Base-by-base conservation (phyloP, 2,329 filamentous ascomycete genomes). In the Dryadomyces sulphureus region DNA sequence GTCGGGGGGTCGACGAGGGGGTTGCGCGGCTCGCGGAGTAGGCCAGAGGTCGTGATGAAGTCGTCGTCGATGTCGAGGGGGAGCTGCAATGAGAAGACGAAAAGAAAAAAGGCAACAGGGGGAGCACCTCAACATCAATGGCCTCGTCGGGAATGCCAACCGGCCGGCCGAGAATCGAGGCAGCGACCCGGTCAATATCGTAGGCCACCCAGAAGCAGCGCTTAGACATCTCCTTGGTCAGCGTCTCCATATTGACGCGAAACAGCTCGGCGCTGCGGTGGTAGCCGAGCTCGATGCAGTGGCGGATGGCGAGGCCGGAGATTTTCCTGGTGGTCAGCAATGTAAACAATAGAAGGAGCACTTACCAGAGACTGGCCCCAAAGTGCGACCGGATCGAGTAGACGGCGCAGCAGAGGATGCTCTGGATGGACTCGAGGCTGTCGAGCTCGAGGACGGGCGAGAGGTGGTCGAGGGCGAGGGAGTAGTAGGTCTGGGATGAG, bases 211-310 rank as follows among this genome's bases (percentile, higher is more conserved):
- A 60, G 36, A 59, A 60, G 5, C 48, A 51, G 21, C 58, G 48
- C 45, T 56, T 57, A 17, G 52, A 49, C 48, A 59, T 50, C 42
- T 60, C 54, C 16, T 49, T 40, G 5, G 49, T 50, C 2, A 59
- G 47, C 1, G 48, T 14, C 4, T 45, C 43, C 17, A 8, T 4
- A 2, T 34, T 45, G 1, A 6, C 3, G 19, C 17, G 38, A 20
- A 24, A 41, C 11, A 21, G 12, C 2, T 20, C 5, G 2, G 38
- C 21, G 19, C 38, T 56, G 0, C 59, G 52, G 48, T 62, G 60
- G 34, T 59, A 59, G 1, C 59, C 59, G 3, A 62, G 50, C 30
- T 62, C 57, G 27, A 60, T 54, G 43, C 59, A 62, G 30, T 60
- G 57, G 7, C 60, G 54, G 1, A 62, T 41, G 12, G 59, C 59